A percentile compares a stretch with the other conserved stretches of the same genome.
These are phyloP conservation scores for Annona squamosa DNA, from an alignment of 164 flowering plant species.

Conservation along the genomic window DNA sequence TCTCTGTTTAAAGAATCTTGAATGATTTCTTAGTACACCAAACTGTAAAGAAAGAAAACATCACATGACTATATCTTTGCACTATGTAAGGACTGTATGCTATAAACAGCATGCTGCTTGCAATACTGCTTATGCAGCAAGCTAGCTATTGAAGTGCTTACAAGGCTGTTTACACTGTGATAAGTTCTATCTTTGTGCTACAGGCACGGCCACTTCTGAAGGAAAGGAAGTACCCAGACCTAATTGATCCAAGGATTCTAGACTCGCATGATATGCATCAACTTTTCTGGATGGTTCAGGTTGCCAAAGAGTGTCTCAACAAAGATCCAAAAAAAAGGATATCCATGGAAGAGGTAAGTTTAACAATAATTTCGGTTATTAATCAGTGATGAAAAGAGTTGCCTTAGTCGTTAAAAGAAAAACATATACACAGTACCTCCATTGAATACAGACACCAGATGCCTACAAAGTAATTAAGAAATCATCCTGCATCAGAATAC, in stretches of 20 bases:
- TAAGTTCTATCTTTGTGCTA: no score
- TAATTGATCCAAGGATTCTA: slow-evolving; percentile 44
- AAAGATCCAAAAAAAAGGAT: slow-evolving; percentile 47
- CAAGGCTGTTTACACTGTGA: not conserved
- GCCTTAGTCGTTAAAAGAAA: not conserved
- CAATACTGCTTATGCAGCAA: not conserved
- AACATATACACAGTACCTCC: not conserved
- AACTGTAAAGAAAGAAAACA: no score
- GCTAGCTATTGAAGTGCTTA: not conserved
- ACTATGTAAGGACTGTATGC: no score
- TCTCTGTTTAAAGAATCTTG: no score
- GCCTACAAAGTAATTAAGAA: not conserved
- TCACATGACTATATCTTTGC: no score
- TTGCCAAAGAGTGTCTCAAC: slow-evolving; percentile 51
- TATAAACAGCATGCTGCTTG: not conserved
- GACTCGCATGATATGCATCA: slow-evolving; percentile 62
- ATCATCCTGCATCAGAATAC: not conserved
- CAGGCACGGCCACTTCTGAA: slow-evolving; percentile 73
- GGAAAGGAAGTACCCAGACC: slow-evolving; percentile 52
- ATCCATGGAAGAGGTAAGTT: slow-evolving; percentile 43
- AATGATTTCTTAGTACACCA: no score
- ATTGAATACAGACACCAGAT: not conserved
- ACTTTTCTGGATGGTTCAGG: slow-evolving; percentile 61
- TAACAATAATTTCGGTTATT: not conserved
- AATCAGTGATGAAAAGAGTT: not conserved